Evolutionary conservation across 164 flowering plant genomes (phyloP).

Genomic region (Stephania yunnanensis): DNA sequence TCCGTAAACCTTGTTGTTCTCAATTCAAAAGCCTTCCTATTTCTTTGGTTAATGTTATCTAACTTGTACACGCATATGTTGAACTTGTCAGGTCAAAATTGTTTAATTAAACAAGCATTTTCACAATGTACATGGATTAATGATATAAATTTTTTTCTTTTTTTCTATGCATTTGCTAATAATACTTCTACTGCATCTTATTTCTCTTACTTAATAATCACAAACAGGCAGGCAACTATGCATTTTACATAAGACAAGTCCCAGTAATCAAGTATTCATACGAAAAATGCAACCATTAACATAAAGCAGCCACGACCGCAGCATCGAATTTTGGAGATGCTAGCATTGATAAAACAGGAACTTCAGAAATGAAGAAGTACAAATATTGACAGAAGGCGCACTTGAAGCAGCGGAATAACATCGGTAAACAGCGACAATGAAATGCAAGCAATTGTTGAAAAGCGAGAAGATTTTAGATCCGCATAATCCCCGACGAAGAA

Average conservation of each 20-base stretch:
- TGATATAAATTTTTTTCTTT: too few relatives aligned
- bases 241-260: too few relatives aligned
- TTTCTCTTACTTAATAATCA: too few relatives aligned
- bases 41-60: background rate
- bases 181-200: background rate
- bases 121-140: background rate
- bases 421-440: background rate
- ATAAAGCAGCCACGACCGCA: background rate
- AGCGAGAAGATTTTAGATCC: background rate
- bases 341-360: background rate
- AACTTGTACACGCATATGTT: background rate
- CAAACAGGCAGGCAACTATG: too few relatives aligned
- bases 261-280: too few relatives aligned
- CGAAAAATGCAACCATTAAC: too few relatives aligned
- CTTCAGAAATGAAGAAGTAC: background rate
- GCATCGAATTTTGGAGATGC: background rate
- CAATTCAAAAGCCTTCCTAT: background rate
- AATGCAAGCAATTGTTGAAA: background rate
- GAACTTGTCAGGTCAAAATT: background rate
- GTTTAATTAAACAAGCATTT: background rate
- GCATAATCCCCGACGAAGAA: background rate
- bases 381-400: background rate
- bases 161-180: background rate
- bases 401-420: background rate
- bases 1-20: background rate